Percentiles rank a stretch among this genome's conserved stretches.
Conservation (phyloP, 2,329 filamentous ascomycete genomes). For the Didymella keratinophila region DNA sequence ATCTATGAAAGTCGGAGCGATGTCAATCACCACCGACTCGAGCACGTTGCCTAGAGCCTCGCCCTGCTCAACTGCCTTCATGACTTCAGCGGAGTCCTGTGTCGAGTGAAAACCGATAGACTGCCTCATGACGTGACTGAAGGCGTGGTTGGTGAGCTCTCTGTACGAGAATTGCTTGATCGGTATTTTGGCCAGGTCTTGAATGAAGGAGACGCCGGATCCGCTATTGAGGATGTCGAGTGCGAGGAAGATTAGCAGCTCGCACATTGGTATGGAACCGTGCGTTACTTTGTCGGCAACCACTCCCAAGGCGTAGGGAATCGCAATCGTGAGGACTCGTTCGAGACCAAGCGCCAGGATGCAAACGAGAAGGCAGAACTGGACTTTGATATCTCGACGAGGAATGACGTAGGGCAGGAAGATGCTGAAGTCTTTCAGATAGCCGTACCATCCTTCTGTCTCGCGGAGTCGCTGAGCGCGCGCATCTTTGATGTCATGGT, state of each 20-base stretch:
- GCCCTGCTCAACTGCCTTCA: constrained; percentile 65
- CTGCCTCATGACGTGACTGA: constrained; percentile 70
- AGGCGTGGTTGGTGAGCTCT: constrained; percentile 49
- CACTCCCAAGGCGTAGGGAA: constrained; percentile 78
- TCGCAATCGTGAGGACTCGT: constrained; percentile 75
- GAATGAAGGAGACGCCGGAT: constrained; percentile 58
- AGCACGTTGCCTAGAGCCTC: constrained; percentile 64
- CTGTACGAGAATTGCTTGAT: constrained; percentile 54
- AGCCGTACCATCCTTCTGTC: constrained; percentile 77
- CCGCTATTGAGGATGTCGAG: constrained; percentile 49
- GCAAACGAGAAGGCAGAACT: constrained; percentile 71
- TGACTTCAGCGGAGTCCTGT: constrained; percentile 69
- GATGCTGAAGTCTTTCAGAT: constrained; percentile 74
- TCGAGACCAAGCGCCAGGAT: constrained; percentile 70
- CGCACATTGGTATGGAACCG: constrained; percentile 55
- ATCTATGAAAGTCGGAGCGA: constrained; percentile 63
- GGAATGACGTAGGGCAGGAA: constrained; percentile 83
- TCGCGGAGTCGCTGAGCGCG: constrained; percentile 68
- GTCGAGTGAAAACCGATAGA: constrained; percentile 75
- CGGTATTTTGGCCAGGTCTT: constrained; percentile 60
- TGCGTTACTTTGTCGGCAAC: constrained; percentile 73
- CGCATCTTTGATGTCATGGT: constrained; percentile 45
- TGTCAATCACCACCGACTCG: constrained; percentile 63
- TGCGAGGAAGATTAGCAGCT: constrained; percentile 58
- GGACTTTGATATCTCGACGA: constrained; percentile 67